phyloP scores from a whole-genome alignment of 352 stramenopile species.

The Phytophthora sp. region DNA sequence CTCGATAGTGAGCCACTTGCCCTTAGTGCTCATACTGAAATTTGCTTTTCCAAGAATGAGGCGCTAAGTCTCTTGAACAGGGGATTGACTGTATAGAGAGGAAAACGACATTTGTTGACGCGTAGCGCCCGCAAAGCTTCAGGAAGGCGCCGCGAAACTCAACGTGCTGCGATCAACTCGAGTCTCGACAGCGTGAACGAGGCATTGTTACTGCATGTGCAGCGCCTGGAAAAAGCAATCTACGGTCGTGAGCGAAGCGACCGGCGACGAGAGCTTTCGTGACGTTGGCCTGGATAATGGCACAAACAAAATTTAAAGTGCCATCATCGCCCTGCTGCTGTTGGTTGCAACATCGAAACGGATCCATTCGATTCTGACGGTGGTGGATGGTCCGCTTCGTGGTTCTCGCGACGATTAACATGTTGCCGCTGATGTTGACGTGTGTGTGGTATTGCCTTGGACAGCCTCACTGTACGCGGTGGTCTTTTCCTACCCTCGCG shows the following conservation, averaged over 20 bases:
- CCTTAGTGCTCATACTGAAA: constrained; percentile 29
- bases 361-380: no score
- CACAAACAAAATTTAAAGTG: no score
- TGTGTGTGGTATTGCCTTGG: no score
- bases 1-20: constrained; percentile 35
- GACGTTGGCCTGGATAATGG: no score
- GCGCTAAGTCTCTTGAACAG: constrained; percentile 19
- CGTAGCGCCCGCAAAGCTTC: constrained; percentile 4
- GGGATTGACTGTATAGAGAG: constrained; percentile 22
- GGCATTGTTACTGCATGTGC: background rate
- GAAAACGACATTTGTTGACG: no score
- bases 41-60: background rate
- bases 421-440: no score
- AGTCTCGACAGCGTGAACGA: constrained; percentile 1
- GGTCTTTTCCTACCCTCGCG: no score
- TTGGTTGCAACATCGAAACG: no score
- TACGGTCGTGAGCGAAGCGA: background rate
- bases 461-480: background rate
- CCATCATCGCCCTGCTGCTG: no score
- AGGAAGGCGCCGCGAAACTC: constrained; percentile 7
- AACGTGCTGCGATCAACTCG: constrained; percentile 12
- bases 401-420: no score
- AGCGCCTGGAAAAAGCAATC: constrained; percentile 2
- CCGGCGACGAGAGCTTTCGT: background rate
- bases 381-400: no score